Evolutionary conservation across 805 yeast genomes (phyloP).

Genomic region (Metschnikowia lunata): DNA sequence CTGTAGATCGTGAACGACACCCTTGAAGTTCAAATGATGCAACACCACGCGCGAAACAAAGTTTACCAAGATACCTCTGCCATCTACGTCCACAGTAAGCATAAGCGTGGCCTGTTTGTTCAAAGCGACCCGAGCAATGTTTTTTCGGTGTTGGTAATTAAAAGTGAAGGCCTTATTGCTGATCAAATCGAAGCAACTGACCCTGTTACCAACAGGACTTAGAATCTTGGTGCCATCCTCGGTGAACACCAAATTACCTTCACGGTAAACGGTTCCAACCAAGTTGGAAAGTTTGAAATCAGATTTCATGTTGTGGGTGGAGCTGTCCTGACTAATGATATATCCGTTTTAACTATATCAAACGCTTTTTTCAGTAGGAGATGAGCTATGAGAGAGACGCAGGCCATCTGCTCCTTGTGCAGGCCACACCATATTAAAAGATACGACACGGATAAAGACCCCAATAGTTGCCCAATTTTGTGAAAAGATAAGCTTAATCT

Average conservation of each 20-base stretch:
- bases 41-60: slow-evolving; percentile 77
- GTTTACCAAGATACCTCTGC: slow-evolving; percentile 88
- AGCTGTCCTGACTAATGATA: too few relatives aligned
- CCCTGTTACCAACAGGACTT: slow-evolving; percentile 93
- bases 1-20: slow-evolving; percentile 63
- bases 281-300: slow-evolving; percentile 84
- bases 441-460: background rate
- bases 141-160: slow-evolving; percentile 87
- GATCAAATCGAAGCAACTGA: slow-evolving; percentile 79
- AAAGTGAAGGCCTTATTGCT: slow-evolving; percentile 85
- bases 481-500: too few relatives aligned
- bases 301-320: slow-evolving; percentile 57
- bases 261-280: slow-evolving; percentile 89
- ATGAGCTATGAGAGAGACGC: slow-evolving; percentile 14
- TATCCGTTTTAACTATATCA: background rate
- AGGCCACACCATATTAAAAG: too few relatives aligned
- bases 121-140: slow-evolving; percentile 72
- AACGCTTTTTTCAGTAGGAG: slow-evolving; percentile 12
- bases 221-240: slow-evolving; percentile 79
- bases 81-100: slow-evolving; percentile 83
- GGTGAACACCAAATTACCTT: slow-evolving; percentile 84
- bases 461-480: too few relatives aligned
- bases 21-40: slow-evolving; percentile 92
- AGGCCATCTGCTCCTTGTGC: too few relatives aligned
- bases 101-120: slow-evolving; percentile 78